Evolutionary conservation across 495 filamentous ascomycete species (phyloP).

Genomic region (Xanthoparmelia taractica): DNA sequence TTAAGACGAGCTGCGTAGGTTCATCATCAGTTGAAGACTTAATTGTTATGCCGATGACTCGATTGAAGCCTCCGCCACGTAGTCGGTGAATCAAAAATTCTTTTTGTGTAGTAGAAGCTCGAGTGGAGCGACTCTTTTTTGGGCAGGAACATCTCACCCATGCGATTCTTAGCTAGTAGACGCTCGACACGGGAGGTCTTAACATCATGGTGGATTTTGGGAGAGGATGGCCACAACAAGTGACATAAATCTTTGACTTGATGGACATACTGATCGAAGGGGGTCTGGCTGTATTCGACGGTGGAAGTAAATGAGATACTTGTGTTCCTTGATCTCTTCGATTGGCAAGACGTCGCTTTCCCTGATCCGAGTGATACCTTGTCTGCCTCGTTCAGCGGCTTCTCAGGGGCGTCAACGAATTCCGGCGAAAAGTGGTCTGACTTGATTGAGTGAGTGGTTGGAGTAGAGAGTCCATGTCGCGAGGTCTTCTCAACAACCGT

Average conservation of each 20-base stretch:
- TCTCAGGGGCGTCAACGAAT: background rate
- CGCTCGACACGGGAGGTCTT: constrained; percentile 1
- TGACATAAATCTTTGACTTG: constrained; percentile 10
- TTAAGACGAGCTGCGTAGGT: background rate
- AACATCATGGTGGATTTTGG: background rate
- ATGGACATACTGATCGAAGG: background rate
- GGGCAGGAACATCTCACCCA: constrained; percentile 9
- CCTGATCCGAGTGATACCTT: background rate
- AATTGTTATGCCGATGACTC: constrained; percentile 17
- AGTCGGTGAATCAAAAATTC: constrained; percentile 14
- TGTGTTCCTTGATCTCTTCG: background rate
- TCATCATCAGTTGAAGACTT: background rate
- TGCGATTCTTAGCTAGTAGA: constrained; percentile 11
- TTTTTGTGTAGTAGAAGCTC: background rate
- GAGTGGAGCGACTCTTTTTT: background rate
- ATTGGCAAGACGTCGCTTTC: background rate
- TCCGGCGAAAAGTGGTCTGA: background rate
- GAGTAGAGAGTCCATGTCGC: background rate
- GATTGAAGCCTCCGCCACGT: constrained; percentile 18
- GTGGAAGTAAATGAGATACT: constrained; percentile 1
- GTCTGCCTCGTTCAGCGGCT: background rate
- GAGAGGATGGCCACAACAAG: background rate
- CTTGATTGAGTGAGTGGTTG: background rate
- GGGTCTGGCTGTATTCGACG: background rate
- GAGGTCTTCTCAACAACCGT: background rate